Conservation (phyloP, 2,329 filamentous ascomycete genomes). For the Claviceps pusilla region DNA sequence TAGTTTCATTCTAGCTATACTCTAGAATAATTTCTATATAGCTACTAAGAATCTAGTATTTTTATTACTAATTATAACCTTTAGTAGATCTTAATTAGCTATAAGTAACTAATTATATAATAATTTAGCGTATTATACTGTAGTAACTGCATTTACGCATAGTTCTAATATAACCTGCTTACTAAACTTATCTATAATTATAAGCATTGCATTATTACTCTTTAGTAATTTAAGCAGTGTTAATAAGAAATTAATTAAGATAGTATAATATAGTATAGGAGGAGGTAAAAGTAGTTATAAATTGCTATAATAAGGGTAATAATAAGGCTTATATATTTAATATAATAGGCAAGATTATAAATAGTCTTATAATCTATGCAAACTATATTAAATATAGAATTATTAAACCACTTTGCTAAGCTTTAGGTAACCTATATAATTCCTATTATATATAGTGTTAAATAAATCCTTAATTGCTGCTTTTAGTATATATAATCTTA, state of each 20-base stretch:
- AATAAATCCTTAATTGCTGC: neutral
- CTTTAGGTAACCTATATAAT: neutral
- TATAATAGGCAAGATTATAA: neutral
- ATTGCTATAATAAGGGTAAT: neutral
- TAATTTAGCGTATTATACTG: no score
- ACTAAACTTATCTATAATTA: neutral
- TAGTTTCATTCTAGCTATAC: accelerated
- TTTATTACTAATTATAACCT: no score
- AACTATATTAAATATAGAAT: neutral
- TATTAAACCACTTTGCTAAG: neutral
- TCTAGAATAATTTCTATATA: no score
- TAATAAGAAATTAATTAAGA: neutral
- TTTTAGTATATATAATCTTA: neutral
- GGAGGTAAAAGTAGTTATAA: neutral
- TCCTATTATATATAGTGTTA: neutral
- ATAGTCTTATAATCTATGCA: neutral
- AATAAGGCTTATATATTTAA: neutral
- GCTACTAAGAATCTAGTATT: no score
- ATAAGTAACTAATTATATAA: no score
- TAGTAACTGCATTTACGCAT: no score
- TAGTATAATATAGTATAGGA: neutral
- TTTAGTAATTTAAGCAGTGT: neutral
- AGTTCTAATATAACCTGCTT: neutral
- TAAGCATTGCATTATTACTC: neutral
- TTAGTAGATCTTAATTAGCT: no score